These are phyloP conservation scores for Cryptococcus hybrid DNA, from an alignment of 1,284 basidiomycete species.

Conservation along the genomic window DNA sequence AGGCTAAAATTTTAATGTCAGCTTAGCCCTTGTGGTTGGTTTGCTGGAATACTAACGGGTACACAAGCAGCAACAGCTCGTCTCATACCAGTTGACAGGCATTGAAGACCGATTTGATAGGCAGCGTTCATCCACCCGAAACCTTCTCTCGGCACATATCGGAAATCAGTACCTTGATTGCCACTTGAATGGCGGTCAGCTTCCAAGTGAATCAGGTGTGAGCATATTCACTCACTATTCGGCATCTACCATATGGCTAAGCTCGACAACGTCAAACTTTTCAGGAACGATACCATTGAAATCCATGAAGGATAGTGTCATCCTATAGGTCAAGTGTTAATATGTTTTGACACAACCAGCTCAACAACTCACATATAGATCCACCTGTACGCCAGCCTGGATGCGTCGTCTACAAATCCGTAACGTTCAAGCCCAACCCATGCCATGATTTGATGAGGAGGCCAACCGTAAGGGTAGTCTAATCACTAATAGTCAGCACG, in stretches of 20 bases:
- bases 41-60: constrained; percentile 24
- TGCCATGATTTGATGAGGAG: constrained; percentile 93
- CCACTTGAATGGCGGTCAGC: constrained; percentile 54
- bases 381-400: constrained; percentile 91
- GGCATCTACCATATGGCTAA: constrained; percentile 93
- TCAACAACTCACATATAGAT: constrained; percentile 72
- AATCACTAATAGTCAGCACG: background rate
- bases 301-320: constrained; percentile 63
- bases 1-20: constrained; percentile 15
- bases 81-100: constrained; percentile 89
- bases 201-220: background rate
- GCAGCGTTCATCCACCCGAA: constrained; percentile 98
- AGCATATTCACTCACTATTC: constrained; percentile 62
- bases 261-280: constrained; percentile 96
- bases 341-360: too few species aligned
- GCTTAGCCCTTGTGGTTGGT: background rate
- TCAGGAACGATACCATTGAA: constrained; percentile 97
- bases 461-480: constrained; percentile 62
- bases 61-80: constrained; percentile 85
- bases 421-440: constrained; percentile 98
- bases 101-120: constrained; percentile 92
- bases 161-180: constrained; percentile 97
- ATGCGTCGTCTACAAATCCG: constrained; percentile 90
- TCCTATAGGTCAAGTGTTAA: constrained; percentile 13
- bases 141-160: constrained; percentile 92